A percentile compares a stretch with the other conserved stretches of the same genome.
Conservation (phyloP, 345 rosid genomes). For the Rubroshorea leprosula region DNA sequence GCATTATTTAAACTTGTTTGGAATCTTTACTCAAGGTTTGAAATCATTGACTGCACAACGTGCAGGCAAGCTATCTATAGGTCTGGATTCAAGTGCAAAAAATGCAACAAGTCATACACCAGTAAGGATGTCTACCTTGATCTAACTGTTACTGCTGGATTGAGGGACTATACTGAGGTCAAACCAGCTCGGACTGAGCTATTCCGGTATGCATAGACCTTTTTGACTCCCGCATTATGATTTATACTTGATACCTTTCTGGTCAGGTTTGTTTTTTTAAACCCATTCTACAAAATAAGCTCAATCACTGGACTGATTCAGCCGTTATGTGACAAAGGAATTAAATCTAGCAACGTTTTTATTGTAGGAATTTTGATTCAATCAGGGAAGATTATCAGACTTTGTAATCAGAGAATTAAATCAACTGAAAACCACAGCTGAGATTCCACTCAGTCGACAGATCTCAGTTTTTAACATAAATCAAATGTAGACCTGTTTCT, state of each 20-base stretch:
- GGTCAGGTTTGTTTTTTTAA: background rate
- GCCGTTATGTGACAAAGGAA: background rate
- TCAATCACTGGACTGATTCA: background rate
- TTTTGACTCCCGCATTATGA: background rate
- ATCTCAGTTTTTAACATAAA: no score
- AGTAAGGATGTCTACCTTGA: slow-evolving; percentile 80
- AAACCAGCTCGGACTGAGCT: slow-evolving; percentile 68
- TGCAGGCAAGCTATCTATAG: slow-evolving; percentile 80
- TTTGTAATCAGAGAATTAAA: no score
- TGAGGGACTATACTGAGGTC: slow-evolving; percentile 61
- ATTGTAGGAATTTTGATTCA: background rate
- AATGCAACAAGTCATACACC: slow-evolving; percentile 72
- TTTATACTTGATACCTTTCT: background rate
- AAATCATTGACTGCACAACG: slow-evolving; percentile 5
- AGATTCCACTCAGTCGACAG: no score
- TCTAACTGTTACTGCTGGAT: slow-evolving; percentile 69
- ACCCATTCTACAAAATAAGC: no score
- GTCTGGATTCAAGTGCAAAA: slow-evolving; percentile 83
- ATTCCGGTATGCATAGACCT: slow-evolving; percentile 48
- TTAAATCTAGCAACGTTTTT: no score
- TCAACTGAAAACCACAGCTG: no score
- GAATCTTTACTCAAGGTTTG: background rate
- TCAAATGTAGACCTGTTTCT: no score
- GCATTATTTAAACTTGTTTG: background rate
- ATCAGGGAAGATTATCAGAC: no score